A percentile compares a stretch with the other conserved stretches of the same genome.
Evolutionary conservation across 2,329 filamentous ascomycete species (phyloP).

Genomic region (Lachnellula subtilissima): DNA sequence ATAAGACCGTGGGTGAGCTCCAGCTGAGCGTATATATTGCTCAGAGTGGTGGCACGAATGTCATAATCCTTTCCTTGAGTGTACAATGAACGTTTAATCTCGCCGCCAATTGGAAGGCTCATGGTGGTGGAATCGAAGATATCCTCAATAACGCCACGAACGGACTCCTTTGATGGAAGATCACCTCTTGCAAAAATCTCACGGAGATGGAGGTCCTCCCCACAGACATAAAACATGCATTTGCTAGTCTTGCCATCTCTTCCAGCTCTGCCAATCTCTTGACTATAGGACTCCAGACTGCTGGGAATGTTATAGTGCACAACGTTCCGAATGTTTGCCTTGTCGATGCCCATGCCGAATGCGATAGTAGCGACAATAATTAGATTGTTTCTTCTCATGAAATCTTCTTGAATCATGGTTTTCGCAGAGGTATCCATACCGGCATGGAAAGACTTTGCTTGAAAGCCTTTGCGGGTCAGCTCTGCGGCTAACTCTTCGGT

Average conservation of each 20-base stretch:
- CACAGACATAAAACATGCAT: slow-evolving; percentile 55
- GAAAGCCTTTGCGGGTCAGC: slow-evolving; percentile 36
- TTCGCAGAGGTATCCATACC: slow-evolving; percentile 45
- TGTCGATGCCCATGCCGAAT: slow-evolving; percentile 58
- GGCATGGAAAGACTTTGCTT: slow-evolving; percentile 45
- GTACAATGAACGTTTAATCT: slow-evolving; percentile 43
- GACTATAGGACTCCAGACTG: slow-evolving; percentile 53
- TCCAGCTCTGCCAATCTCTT: slow-evolving; percentile 53
- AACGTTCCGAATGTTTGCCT: slow-evolving; percentile 49
- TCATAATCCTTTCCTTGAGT: slow-evolving; percentile 47
- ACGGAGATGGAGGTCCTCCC: slow-evolving; percentile 52
- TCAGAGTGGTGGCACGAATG: slow-evolving; percentile 46
- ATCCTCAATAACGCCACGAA: slow-evolving; percentile 45
- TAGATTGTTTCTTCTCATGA: slow-evolving; percentile 43
- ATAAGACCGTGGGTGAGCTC: slow-evolving; percentile 55
- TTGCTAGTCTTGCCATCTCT: slow-evolving; percentile 48
- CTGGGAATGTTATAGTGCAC: slow-evolving; percentile 48
- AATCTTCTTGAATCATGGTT: slow-evolving; percentile 44
- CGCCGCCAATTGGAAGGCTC: slow-evolving; percentile 35
- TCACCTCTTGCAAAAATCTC: slow-evolving; percentile 58
- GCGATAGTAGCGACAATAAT: slow-evolving; percentile 53
- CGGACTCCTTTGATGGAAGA: slow-evolving; percentile 47
- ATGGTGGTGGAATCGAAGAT: slow-evolving; percentile 41
- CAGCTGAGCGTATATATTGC: slow-evolving; percentile 54
- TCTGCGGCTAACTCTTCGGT: slow-evolving; percentile 40